phyloP scores from a whole-genome alignment of 352 stramenopile species.

The Thraustotheca clavata region DNA sequence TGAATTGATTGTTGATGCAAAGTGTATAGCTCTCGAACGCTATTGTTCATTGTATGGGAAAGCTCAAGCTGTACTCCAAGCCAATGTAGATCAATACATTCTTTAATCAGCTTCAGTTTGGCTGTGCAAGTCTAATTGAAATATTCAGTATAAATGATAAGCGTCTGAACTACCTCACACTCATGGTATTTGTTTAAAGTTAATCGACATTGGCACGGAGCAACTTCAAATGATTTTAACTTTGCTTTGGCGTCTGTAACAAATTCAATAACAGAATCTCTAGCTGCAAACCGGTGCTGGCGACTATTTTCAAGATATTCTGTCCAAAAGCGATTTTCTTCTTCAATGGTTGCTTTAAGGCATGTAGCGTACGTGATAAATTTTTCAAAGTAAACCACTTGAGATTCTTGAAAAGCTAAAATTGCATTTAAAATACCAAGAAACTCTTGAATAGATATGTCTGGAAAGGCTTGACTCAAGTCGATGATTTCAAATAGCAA shows the following conservation, averaged over 20 bases:
- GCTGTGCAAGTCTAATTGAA: not conserved
- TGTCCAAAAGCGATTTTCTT: not conserved
- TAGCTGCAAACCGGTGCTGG: not conserved
- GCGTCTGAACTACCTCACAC: not conserved
- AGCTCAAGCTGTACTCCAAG: not conserved
- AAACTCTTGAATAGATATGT: not conserved
- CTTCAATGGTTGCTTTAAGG: not conserved
- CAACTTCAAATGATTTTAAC: not conserved
- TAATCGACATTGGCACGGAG: not conserved
- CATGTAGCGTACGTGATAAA: not conserved
- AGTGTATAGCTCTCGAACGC: not conserved
- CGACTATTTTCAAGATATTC: not conserved
- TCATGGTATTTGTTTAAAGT: not conserved
- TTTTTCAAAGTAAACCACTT: not conserved
- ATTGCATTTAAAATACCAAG: not conserved
- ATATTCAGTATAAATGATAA: not conserved
- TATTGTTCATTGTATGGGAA: not conserved
- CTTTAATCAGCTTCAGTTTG: not conserved
- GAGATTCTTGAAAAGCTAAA: not conserved
- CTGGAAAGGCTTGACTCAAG: not conserved
- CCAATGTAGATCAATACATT: not conserved
- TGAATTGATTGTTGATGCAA: not conserved
- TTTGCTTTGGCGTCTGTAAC: not conserved
- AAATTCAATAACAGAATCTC: not conserved
- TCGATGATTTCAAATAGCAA: not conserved